Evolutionary conservation across 139 green algal genomes (phyloP).

Genomic region (Chlamydomonas urium): DNA sequence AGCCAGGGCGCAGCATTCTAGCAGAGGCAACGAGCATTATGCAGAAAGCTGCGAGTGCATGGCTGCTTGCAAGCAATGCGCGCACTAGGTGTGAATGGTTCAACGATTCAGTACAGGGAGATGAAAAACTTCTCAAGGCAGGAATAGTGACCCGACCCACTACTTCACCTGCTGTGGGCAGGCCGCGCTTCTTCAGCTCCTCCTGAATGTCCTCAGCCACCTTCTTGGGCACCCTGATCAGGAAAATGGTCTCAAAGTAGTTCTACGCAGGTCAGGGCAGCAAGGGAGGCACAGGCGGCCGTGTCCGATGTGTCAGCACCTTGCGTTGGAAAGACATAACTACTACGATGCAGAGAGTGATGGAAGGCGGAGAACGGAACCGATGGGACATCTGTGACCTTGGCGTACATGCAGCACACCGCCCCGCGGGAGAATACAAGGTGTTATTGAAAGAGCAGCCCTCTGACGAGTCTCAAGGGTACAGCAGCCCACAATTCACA

Average conservation of each 20-base stretch:
- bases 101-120: background rate
- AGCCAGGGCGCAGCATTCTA: constrained; percentile 69
- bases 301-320: too few species aligned
- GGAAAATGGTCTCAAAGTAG: constrained; percentile 98
- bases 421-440: too few species aligned
- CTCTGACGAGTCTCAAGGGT: too few species aligned
- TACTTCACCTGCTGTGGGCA: constrained; percentile 55
- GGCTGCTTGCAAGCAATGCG: background rate
- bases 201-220: constrained; percentile 69
- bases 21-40: constrained; percentile 38
- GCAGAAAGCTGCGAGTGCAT: background rate
- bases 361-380: too few species aligned
- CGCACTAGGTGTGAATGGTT: background rate
- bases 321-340: too few species aligned
- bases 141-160: background rate
- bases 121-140: background rate
- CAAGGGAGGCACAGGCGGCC: too few species aligned
- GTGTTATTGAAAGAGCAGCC: too few species aligned
- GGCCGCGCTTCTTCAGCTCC: constrained; percentile 54
- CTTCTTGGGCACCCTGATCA: constrained; percentile 87
- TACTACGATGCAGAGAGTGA: too few species aligned
- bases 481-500: too few species aligned
- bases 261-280: too few species aligned
- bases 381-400: too few species aligned
- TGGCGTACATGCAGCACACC: too few species aligned